Conservation (phyloP, 345 rosid genomes). For the Melaleuca quinquenervia region DNA sequence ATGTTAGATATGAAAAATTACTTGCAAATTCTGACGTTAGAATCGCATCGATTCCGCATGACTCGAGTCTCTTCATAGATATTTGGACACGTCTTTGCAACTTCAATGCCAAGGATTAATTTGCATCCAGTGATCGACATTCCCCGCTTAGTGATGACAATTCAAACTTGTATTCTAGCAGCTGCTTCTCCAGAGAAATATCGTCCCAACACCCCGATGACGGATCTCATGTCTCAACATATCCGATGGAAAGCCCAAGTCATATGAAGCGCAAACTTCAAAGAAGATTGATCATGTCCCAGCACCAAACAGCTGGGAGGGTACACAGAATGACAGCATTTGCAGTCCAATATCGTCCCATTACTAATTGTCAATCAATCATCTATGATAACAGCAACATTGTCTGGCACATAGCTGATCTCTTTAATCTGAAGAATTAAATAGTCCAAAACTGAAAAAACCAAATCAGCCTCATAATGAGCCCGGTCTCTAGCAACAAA, state of each 20-base stretch:
- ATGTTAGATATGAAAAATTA: no score
- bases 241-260: not conserved
- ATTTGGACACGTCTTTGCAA: not conserved
- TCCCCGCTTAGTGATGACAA: not conserved
- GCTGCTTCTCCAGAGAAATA: not conserved
- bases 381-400: not conserved
- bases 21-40: not conserved
- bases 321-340: not conserved
- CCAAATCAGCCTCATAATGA: constrained; percentile 23
- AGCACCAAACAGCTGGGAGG: not conserved
- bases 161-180: not conserved
- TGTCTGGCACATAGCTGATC: constrained; percentile 3
- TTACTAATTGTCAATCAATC: not conserved
- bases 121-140: not conserved
- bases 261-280: not conserved
- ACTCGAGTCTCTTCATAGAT: not conserved
- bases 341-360: not conserved
- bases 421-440: constrained; percentile 41
- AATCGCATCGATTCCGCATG: not conserved
- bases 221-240: not conserved
- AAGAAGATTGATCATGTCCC: not conserved
- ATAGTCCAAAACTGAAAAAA: constrained; percentile 26
- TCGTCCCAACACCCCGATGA: not conserved
- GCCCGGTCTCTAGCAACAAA: constrained; percentile 50
- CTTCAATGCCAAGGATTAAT: not conserved